A percentile compares a stretch with the other conserved stretches of the same genome.
These are phyloP conservation scores for Fusarium circinatum DNA, from an alignment of 2,329 filamentous ascomycete species.

Conservation along the genomic window DNA sequence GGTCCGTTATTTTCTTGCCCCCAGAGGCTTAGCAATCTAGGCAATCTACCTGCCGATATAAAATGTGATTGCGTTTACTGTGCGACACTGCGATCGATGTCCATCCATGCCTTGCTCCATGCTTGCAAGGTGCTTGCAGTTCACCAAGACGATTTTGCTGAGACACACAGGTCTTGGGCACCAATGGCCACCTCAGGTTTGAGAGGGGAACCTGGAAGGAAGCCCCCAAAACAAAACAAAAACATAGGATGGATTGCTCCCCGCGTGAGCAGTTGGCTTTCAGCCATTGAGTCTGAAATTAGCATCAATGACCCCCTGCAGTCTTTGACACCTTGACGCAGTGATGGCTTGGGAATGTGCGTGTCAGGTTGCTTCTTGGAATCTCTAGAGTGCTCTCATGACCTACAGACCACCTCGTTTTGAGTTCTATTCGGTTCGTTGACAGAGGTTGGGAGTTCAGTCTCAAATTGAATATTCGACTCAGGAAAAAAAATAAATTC, in stretches of 20 bases:
- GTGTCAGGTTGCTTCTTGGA: background rate
- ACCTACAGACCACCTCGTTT: background rate
- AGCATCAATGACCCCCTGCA: constrained; percentile 4
- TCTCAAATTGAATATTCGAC: constrained; percentile 17
- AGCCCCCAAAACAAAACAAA: background rate
- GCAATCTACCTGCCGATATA: constrained; percentile 1
- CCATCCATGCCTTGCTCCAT: background rate
- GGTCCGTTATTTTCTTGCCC: too few relatives aligned
- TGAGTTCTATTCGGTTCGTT: background rate
- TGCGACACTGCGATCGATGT: constrained; percentile 3
- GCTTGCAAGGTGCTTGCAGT: constrained; percentile 30
- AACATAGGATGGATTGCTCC: constrained; percentile 17
- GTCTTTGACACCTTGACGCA: constrained; percentile 18
- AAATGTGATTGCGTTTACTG: constrained; percentile 16
- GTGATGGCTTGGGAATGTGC: background rate
- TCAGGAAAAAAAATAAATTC: background rate
- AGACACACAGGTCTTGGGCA: background rate
- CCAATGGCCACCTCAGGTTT: constrained; percentile 6
- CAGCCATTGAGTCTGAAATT: constrained; percentile 5
- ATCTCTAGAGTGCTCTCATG: background rate
- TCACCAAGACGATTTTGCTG: background rate
- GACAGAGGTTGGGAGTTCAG: background rate
- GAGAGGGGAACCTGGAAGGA: constrained; percentile 9
- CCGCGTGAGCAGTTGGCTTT: constrained; percentile 27
- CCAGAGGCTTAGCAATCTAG: background rate